phyloP scores from a whole-genome alignment of 2,329 filamentous ascomycete species.

The Pseudogymnoascus sp. region DNA sequence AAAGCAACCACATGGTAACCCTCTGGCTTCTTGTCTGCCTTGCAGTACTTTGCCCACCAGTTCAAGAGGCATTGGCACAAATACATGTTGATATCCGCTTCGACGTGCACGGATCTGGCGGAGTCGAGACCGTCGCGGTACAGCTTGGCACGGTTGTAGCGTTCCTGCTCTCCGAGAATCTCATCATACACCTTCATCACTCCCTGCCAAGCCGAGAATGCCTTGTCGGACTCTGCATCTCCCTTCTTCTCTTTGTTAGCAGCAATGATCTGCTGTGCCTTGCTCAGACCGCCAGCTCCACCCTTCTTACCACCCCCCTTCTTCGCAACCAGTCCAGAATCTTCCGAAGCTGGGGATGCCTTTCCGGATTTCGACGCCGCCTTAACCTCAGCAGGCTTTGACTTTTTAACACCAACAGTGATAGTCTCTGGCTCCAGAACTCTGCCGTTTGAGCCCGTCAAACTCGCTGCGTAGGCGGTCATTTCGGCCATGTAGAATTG shows the following conservation, averaged over 20 bases:
- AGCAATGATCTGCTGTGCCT: slow-evolving; percentile 31
- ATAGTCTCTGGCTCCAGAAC: slow-evolving; percentile 59
- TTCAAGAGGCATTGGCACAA: slow-evolving; percentile 42
- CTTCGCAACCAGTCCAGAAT: slow-evolving; percentile 21
- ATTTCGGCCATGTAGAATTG: slow-evolving; percentile 65
- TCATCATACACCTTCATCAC: slow-evolving; percentile 28
- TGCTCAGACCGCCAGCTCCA: slow-evolving; percentile 32
- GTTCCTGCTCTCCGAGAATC: slow-evolving; percentile 26
- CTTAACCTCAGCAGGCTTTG: slow-evolving; percentile 26
- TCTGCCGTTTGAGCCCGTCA: slow-evolving; percentile 60
- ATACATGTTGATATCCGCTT: slow-evolving; percentile 37
- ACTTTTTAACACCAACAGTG: slow-evolving; percentile 38
- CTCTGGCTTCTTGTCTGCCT: slow-evolving; percentile 29
- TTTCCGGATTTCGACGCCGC: slow-evolving; percentile 24
- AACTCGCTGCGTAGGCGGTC: slow-evolving; percentile 60
- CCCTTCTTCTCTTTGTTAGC: slow-evolving; percentile 29
- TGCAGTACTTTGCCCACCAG: slow-evolving; percentile 42
- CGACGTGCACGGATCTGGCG: slow-evolving; percentile 25
- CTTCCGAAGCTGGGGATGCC: slow-evolving; percentile 5
- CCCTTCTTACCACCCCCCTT: slow-evolving; percentile 35
- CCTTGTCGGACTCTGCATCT: slow-evolving; percentile 27
- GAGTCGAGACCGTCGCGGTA: slow-evolving; percentile 30
- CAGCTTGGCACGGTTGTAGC: slow-evolving; percentile 25
- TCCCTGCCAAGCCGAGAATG: slow-evolving; percentile 28
- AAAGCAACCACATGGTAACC: slow-evolving; percentile 39